Conservation (phyloP, 2,329 filamentous ascomycete genomes). For the Rutstroemia sp. region DNA sequence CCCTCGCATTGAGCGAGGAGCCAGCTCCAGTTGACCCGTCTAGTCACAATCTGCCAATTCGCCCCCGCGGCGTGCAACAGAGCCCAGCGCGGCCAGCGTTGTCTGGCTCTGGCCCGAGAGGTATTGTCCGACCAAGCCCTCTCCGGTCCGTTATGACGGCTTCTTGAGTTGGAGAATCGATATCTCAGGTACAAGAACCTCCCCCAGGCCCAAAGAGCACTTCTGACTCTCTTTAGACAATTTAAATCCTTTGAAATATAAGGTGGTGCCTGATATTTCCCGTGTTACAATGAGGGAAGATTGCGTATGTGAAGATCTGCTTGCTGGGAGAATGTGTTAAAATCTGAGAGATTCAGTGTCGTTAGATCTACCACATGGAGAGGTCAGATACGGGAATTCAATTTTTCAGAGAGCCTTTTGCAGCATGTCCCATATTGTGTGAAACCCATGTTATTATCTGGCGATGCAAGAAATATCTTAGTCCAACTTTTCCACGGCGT, state of each 20-base stretch:
- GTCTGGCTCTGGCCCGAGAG: slow-evolving; percentile 30
- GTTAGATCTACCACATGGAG: neutral
- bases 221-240: slow-evolving; percentile 3
- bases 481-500: neutral
- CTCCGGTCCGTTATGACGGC: slow-evolving; percentile 60
- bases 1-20: slow-evolving; percentile 86
- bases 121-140: slow-evolving; percentile 49
- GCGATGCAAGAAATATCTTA: too few relatives aligned
- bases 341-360: slow-evolving; percentile 5
- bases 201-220: neutral
- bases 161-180: slow-evolving; percentile 28
- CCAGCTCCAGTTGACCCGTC: slow-evolving; percentile 54
- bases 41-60: slow-evolving; percentile 35
- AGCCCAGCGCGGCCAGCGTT: slow-evolving; percentile 35
- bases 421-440: neutral
- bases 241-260: slow-evolving; percentile 7
- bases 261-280: slow-evolving; percentile 9
- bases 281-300: slow-evolving; percentile 8
- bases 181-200: slow-evolving; percentile 7
- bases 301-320: slow-evolving; percentile 9
- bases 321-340: slow-evolving; percentile 3
- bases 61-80: slow-evolving; percentile 37
- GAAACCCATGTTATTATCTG: neutral
- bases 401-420: slow-evolving; percentile 5
- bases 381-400: slow-evolving; percentile 1